Conservation (phyloP, 2,329 filamentous ascomycete genomes). For the Calonectria pteridis region DNA sequence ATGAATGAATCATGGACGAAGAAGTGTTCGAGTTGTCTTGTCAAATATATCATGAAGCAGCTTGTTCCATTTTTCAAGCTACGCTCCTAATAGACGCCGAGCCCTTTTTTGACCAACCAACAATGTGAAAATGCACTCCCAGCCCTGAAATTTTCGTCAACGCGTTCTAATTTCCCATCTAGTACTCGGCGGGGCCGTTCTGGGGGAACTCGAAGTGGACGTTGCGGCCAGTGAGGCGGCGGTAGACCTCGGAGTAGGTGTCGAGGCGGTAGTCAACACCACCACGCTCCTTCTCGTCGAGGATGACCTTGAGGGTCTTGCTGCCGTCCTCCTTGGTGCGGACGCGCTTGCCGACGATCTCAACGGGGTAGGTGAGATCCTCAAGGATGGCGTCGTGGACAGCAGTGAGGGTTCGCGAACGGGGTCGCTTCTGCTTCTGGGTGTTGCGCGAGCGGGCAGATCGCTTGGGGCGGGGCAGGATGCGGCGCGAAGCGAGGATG, state of each 20-base stretch:
- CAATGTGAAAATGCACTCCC: constrained; percentile 52
- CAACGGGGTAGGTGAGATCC: constrained; percentile 99
- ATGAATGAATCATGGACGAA: constrained; percentile 44
- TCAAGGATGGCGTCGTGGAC: constrained; percentile 98
- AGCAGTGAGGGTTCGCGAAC: constrained; percentile 96
- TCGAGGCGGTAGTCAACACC: constrained; percentile 99
- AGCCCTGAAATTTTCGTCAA: constrained; percentile 41
- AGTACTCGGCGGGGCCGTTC: constrained; percentile 82
- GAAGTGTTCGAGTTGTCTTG: constrained; percentile 49
- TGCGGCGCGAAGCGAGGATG: constrained; percentile 98
- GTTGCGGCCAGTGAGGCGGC: constrained; percentile 93
- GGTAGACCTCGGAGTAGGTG: constrained; percentile 99
- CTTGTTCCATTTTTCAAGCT: constrained; percentile 63
- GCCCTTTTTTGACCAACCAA: constrained; percentile 59
- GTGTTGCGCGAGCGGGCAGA: constrained; percentile 95
- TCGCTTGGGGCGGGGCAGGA: constrained; percentile 98
- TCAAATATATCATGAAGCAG: constrained; percentile 55
- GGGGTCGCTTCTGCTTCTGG: constrained; percentile 98
- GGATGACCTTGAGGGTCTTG: constrained; percentile 98
- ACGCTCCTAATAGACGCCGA: constrained; percentile 62
- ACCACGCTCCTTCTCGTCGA: constrained; percentile 99
- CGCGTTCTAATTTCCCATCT: constrained; percentile 56
- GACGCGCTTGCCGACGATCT: constrained; percentile 99
- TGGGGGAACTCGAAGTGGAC: constrained; percentile 99
- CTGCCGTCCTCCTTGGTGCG: constrained; percentile 98